Percentiles rank a stretch among this genome's conserved stretches.
These are phyloP conservation scores for Scutellaria minor DNA, from an alignment of 257 asterid genomes.

Conservation along the genomic window DNA sequence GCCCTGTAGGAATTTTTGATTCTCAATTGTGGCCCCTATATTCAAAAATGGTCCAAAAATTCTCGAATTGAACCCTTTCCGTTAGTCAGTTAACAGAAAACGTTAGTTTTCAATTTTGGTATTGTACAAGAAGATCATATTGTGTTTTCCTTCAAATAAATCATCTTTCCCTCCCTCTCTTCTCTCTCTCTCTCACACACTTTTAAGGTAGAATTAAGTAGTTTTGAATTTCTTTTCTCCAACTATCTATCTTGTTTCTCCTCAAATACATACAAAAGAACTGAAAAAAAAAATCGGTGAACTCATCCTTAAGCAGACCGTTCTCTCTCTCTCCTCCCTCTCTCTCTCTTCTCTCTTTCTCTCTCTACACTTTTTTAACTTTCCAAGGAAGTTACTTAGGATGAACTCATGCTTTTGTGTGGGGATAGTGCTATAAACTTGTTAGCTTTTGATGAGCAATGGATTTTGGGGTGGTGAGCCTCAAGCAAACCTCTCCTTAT, in stretches of 20 bases:
- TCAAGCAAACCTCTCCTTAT: slow-evolving; percentile 37
- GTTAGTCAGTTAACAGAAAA: too few species aligned
- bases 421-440: slow-evolving; percentile 36
- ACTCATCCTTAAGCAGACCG: slow-evolving; percentile 32
- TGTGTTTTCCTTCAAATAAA: too few species aligned
- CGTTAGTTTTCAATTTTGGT: too few species aligned
- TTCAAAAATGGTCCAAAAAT: too few species aligned
- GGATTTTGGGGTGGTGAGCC: slow-evolving; percentile 52
- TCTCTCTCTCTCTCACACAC: too few species aligned
- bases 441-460: slow-evolving; percentile 28
- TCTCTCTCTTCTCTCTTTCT: slow-evolving; percentile 32
- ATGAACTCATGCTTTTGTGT: slow-evolving; percentile 49
- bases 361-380: slow-evolving; percentile 23
- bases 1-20: too few species aligned
- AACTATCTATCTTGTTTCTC: slow-evolving; percentile 35
- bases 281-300: slow-evolving; percentile 7
- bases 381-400: slow-evolving; percentile 48
- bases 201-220: too few species aligned
- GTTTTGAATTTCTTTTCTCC: background rate
- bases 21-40: too few species aligned
- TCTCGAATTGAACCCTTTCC: too few species aligned
- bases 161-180: too few species aligned
- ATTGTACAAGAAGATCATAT: too few species aligned
- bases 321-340: too few species aligned
- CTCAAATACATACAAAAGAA: slow-evolving; percentile 14